Conservation (phyloP, 768 basidiomycete genomes). For the Tylopilus subfusipes region DNA sequence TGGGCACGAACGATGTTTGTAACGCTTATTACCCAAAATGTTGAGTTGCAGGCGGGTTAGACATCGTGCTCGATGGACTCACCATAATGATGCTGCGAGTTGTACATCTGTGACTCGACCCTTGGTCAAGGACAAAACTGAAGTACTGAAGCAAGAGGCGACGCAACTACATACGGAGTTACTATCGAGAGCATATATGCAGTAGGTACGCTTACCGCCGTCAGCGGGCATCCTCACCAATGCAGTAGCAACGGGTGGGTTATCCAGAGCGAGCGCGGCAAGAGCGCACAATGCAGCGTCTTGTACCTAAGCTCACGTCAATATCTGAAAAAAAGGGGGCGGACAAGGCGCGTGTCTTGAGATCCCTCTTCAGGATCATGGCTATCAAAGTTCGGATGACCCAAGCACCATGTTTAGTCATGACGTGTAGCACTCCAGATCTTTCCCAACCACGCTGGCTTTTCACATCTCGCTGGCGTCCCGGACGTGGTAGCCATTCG, state of each 20-base stretch:
- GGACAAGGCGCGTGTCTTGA: conserved; percentile 40
- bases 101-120: conserved; percentile 60
- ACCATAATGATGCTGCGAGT: conserved; percentile 71
- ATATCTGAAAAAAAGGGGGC: not conserved
- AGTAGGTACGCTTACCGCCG: conserved; percentile 32
- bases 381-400: conserved; percentile 48
- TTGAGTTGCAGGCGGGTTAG: not conserved
- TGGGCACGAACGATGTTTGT: conserved; percentile 60
- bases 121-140: conserved; percentile 52
- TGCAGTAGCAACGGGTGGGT: conserved; percentile 45
- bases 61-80: conserved; percentile 6
- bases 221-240: conserved; percentile 45
- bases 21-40: conserved; percentile 38
- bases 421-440: conserved; percentile 37
- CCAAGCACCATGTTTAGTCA: conserved; percentile 54
- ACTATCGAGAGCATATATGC: conserved; percentile 3
- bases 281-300: conserved; percentile 64
- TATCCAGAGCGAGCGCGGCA: conserved; percentile 65
- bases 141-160: conserved; percentile 36
- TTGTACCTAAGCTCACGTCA: conserved; percentile 43
- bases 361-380: conserved; percentile 49
- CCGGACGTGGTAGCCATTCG: conserved; percentile 60
- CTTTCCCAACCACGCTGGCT: conserved; percentile 76
- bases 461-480: conserved; percentile 53
- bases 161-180: conserved; percentile 5